Conservation (phyloP, 805 yeast species). For the Pichia gijzeniarum region DNA sequence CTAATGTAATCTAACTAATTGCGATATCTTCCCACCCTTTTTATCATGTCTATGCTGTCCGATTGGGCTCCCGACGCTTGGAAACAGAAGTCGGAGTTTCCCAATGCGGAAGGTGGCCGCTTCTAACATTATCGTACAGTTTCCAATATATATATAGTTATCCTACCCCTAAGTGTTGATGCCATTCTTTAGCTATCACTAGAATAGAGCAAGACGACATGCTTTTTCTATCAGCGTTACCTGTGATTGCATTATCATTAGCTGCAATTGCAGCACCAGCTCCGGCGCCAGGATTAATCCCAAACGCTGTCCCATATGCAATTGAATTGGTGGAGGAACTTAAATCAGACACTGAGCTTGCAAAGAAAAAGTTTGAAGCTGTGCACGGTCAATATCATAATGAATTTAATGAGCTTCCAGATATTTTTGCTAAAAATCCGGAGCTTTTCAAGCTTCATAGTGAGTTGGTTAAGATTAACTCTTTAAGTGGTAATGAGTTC, state of each 20-base stretch:
- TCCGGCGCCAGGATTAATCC: not conserved
- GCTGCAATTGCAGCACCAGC: conserved; percentile 6
- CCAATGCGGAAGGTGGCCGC: too few relatives aligned
- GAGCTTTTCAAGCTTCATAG: conserved; percentile 30
- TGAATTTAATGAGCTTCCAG: conserved; percentile 1
- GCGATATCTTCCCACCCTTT: too few relatives aligned
- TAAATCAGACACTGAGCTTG: not conserved
- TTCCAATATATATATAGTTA: too few relatives aligned
- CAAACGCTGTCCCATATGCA: not conserved
- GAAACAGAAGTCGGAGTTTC: too few relatives aligned
- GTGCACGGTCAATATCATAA: not conserved
- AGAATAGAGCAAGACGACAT: not conserved
- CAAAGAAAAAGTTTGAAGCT: not conserved
- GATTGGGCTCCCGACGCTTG: too few relatives aligned
- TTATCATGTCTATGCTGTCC: too few relatives aligned
- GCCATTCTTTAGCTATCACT: too few relatives aligned
- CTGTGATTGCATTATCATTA: not conserved
- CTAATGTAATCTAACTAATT: too few relatives aligned
- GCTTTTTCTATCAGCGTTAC: not conserved
- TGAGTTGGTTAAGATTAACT: conserved; percentile 30
- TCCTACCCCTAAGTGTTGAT: too few relatives aligned
- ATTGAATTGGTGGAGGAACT: not conserved
- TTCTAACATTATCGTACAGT: too few relatives aligned
- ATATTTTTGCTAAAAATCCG: conserved; percentile 12
- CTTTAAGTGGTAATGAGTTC: conserved; percentile 32